A percentile compares a stretch with the other conserved stretches of the same genome.
Conservation (phyloP, 208 protist genomes). For the Blechomonas ayalai region DNA sequence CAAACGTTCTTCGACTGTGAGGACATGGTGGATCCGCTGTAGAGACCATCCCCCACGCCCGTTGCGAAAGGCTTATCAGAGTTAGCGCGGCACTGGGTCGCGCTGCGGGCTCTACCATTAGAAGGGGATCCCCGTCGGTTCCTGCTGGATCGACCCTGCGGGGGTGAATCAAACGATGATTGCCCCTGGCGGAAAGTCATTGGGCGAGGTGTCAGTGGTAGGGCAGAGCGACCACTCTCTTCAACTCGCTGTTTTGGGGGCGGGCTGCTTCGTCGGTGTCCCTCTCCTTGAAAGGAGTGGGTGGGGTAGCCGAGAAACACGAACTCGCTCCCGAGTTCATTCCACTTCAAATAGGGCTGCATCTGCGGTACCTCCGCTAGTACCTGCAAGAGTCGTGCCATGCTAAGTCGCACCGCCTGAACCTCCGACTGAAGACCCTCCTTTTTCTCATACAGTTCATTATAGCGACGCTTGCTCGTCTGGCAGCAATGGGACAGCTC, state of each 20-base stretch:
- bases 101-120: no score
- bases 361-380: conserved; percentile 66
- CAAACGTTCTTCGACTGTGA: conserved; percentile 76
- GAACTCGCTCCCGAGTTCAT: conserved; percentile 46
- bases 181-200: no score
- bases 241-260: neutral
- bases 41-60: conserved; percentile 77
- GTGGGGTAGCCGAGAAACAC: conserved; percentile 62
- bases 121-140: no score
- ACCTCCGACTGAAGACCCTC: conserved; percentile 43
- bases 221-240: neutral
- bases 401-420: conserved; percentile 49
- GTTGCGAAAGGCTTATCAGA: conserved; percentile 14
- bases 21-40: conserved; percentile 38
- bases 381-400: conserved; percentile 66
- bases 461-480: no score
- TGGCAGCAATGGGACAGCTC: no score
- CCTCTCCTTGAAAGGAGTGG: conserved; percentile 21
- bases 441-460: conserved; percentile 15
- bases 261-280: conserved; percentile 1
- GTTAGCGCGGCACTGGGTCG: no score
- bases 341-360: conserved; percentile 43
- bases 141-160: no score
- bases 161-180: no score
- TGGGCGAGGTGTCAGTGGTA: no score